Conservation (phyloP, 495 filamentous ascomycete genomes). For the Apodospora peruviana region DNA sequence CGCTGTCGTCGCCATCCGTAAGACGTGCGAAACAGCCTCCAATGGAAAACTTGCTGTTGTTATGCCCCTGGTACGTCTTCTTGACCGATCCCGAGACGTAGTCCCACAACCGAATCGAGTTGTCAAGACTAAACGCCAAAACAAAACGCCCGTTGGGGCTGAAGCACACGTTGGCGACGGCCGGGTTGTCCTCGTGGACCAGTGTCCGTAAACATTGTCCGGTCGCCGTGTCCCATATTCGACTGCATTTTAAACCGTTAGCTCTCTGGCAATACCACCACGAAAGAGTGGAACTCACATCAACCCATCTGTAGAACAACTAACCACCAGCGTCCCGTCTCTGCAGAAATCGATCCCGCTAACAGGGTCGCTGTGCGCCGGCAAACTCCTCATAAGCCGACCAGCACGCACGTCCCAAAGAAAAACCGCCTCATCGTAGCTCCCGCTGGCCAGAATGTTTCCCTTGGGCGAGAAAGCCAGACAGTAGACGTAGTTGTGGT, state of each 20-base stretch:
- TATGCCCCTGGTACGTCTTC: conserved; percentile 96
- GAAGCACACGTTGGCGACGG: conserved; percentile 86
- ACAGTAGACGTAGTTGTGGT: conserved; percentile 93
- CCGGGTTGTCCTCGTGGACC: conserved; percentile 92
- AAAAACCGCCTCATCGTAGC: conserved; percentile 95
- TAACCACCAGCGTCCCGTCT: conserved; percentile 87
- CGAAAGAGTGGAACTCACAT: conserved; percentile 47
- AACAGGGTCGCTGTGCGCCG: conserved; percentile 92
- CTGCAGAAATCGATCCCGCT: conserved; percentile 86
- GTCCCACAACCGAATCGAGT: conserved; percentile 86
- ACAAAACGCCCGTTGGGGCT: conserved; percentile 90
- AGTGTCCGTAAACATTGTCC: conserved; percentile 93
- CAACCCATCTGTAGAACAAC: conserved; percentile 83
- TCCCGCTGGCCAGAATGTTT: conserved; percentile 90
- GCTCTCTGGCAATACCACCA: background rate
- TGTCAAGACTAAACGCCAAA: conserved; percentile 86
- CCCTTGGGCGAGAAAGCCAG: conserved; percentile 94
- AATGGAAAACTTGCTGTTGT: conserved; percentile 77
- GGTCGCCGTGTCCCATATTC: conserved; percentile 93
- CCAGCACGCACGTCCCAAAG: conserved; percentile 91
- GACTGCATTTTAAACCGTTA: conserved; percentile 27
- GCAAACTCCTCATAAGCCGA: conserved; percentile 77
- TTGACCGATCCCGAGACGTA: conserved; percentile 80
- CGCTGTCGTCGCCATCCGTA: conserved; percentile 21
- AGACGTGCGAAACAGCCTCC: conserved; percentile 74